Base-by-base conservation (phyloP, 352 stramenopile genomes). In the Stramenopiles sp. region DNA sequence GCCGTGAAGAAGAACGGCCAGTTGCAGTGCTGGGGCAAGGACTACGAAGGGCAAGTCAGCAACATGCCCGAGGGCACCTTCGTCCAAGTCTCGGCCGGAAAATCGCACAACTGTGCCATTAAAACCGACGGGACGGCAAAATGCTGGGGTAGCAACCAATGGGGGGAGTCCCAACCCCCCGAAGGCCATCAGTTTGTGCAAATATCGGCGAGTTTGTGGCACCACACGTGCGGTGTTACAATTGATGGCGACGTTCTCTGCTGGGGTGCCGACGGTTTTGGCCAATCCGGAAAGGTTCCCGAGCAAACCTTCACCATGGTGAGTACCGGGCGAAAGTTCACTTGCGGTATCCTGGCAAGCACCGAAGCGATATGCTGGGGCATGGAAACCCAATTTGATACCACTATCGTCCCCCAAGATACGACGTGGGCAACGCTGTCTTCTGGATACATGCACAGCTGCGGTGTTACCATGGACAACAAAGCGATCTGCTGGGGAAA, bases 1-100 rank as follows among this genome's bases (percentile, higher is more conserved):
- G 85, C 84, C 1, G 76, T 92, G 31, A 83, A 88, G 75, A 92
- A 90, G 73, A 86, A 90, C 79, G 81, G 88, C 68, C 81, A 83
- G 0, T 71, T 90, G 1, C 77, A 86, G 37, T 92, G 86, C 76
- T 92, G 87, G 87, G 85, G 85, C 82, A 78, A 49, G 30, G 34
- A 76, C 43, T 73, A 88, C 81, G 81, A 73, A 76, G 80, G 18
- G 74, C 80, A 18, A 74, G 75, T 87, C 37, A 79, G 79, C 1
- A 78, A 73, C 0, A 76, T 82, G 1, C 84, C 84, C 0, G 68
- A 4, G 1, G 86, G 85, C 0, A 84, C 83, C 53, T 91, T 88
- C 34, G 78, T 88, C 25, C 86, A 92, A 80, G 85, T 92, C 3
- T 89, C 80, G 37, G 89, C 84, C 33, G 85, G 86, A 37, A 87